These are phyloP conservation scores for Colletotrichum orchidophilum DNA, from an alignment of 2,329 filamentous ascomycete species.

Conservation along the genomic window DNA sequence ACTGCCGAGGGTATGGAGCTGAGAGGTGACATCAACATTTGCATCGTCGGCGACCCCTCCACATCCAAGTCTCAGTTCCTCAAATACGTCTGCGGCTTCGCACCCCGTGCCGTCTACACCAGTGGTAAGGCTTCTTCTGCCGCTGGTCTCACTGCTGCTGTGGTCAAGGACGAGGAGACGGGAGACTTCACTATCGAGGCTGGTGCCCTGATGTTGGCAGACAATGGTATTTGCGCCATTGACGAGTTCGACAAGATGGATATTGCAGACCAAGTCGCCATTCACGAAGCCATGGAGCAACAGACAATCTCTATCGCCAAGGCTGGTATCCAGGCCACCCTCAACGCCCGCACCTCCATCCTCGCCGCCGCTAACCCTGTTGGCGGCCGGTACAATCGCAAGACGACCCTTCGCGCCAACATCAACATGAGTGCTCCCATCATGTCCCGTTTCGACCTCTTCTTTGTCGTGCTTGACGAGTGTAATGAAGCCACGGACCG, in stretches of 20 bases:
- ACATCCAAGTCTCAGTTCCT: conserved; percentile 98
- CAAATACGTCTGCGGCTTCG: conserved; percentile 96
- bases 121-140: conserved; percentile 97
- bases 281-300: conserved; percentile 99
- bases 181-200: conserved; percentile 99
- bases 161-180: conserved; percentile 98
- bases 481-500: conserved; percentile 93
- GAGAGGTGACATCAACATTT: conserved; percentile 98
- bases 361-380: conserved; percentile 97
- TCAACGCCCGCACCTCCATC: conserved; percentile 95
- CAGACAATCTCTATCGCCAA: conserved; percentile 99
- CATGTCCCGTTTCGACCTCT: conserved; percentile 99
- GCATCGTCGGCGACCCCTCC: conserved; percentile 95
- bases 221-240: conserved; percentile 97
- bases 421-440: conserved; percentile 99
- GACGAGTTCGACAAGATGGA: conserved; percentile 99
- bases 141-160: conserved; percentile 94
- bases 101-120: conserved; percentile 97
- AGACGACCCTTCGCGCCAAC: conserved; percentile 90
- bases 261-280: conserved; percentile 94
- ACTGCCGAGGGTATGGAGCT: conserved; percentile 95
- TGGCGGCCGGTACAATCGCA: conserved; percentile 95
- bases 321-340: conserved; percentile 95
- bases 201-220: conserved; percentile 94
- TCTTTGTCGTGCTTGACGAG: conserved; percentile 97